Evolutionary conservation across 2,329 filamentous ascomycete genomes (phyloP).

Genomic region (Hypoxylon sp.): DNA sequence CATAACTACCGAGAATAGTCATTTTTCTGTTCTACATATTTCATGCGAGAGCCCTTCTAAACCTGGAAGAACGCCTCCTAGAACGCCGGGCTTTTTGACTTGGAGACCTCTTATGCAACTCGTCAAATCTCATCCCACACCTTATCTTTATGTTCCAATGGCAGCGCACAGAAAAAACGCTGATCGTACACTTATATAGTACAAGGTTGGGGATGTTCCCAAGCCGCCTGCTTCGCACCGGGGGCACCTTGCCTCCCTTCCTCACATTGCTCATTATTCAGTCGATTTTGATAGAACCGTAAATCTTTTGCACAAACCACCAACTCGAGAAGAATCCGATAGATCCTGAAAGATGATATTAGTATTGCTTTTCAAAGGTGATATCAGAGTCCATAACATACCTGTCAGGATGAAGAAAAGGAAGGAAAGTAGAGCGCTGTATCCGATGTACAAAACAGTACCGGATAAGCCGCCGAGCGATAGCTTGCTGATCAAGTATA

Average conservation of each 20-base stretch:
- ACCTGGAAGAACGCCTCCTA: constrained; percentile 37
- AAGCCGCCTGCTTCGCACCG: background rate
- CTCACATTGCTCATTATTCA: constrained; percentile 57
- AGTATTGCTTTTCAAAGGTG: constrained; percentile 4
- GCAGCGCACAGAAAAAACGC: constrained; percentile 18
- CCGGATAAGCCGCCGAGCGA: constrained; percentile 88
- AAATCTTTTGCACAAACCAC: constrained; percentile 94
- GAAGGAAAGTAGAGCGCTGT: constrained; percentile 89
- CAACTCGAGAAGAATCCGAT: constrained; percentile 97
- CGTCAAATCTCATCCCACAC: constrained; percentile 28
- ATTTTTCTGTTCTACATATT: constrained; percentile 28
- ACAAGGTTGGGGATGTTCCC: constrained; percentile 17
- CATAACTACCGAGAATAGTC: constrained; percentile 11
- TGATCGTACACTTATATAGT: constrained; percentile 41
- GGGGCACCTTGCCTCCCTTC: background rate
- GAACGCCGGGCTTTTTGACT: constrained; percentile 34
- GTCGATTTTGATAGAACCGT: constrained; percentile 98
- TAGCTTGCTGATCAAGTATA: constrained; percentile 92
- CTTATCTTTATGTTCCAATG: constrained; percentile 14
- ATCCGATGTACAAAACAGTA: constrained; percentile 92
- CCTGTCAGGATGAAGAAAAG: constrained; percentile 95
- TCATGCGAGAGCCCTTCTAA: constrained; percentile 26
- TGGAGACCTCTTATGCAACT: constrained; percentile 36
- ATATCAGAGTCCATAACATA: constrained; percentile 66
- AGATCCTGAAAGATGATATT: constrained; percentile 72